phyloP scores from a whole-genome alignment of 495 filamentous ascomycete genomes.

The Pyrenula aspistea region DNA sequence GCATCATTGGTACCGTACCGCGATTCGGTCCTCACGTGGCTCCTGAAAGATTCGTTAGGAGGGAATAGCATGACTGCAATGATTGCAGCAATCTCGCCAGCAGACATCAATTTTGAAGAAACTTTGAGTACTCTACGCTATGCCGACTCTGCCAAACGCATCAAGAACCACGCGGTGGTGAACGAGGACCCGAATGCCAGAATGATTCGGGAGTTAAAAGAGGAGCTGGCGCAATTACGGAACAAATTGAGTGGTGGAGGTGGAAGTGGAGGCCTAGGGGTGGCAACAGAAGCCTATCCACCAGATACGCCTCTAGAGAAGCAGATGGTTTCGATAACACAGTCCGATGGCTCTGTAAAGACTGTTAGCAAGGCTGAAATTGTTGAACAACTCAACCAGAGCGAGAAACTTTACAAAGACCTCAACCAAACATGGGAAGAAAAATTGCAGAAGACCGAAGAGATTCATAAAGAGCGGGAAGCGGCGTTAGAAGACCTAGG shows the following conservation, averaged over 20 bases:
- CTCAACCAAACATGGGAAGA: constrained; percentile 99
- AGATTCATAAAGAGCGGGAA: constrained; percentile 96
- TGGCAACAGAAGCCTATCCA: constrained; percentile 60
- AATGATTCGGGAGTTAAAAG: constrained; percentile 97
- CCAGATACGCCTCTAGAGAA: constrained; percentile 86
- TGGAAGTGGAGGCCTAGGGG: constrained; percentile 27
- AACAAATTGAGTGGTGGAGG: constrained; percentile 72
- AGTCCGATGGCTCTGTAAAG: constrained; percentile 75
- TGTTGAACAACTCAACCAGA: constrained; percentile 87
- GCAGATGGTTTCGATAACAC: constrained; percentile 90
- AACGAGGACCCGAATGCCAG: constrained; percentile 98
- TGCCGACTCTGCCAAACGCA: constrained; percentile 94
- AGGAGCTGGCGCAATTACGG: constrained; percentile 77
- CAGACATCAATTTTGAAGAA: constrained; percentile 99
- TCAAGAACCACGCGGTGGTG: constrained; percentile 99
- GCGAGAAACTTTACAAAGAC: constrained; percentile 91
- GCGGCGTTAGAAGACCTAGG: constrained; percentile 90
- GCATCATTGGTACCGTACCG: constrained; percentile 84
- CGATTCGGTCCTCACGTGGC: constrained; percentile 93
- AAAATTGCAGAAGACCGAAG: constrained; percentile 85
- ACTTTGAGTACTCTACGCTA: constrained; percentile 92
- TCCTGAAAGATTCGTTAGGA: constrained; percentile 92
- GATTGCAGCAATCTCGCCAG: constrained; percentile 97
- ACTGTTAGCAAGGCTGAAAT: constrained; percentile 98
- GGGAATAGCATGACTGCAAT: constrained; percentile 99